Evolutionary conservation across 2,329 filamentous ascomycete genomes (phyloP).

Genomic region (Graphilbum ipis-grandicollis): DNA sequence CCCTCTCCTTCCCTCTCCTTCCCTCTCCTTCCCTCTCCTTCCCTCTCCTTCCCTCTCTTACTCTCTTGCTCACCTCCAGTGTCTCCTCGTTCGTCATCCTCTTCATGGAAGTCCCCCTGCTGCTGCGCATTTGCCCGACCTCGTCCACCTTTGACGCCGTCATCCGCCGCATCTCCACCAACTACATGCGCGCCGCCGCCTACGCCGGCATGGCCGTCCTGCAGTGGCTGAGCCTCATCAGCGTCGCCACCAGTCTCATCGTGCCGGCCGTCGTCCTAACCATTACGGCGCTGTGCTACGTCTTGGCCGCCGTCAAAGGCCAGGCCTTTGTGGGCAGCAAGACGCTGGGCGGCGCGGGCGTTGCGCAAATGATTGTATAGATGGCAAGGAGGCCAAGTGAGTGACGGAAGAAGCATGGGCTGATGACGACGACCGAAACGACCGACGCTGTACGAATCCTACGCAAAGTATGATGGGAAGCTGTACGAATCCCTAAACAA

Average conservation of each 20-base stretch:
- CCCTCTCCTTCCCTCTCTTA: background rate
- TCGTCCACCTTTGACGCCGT: slow-evolving; percentile 74
- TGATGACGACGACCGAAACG: too few relatives aligned
- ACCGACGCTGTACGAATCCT: too few relatives aligned
- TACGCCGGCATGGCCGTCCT: slow-evolving; percentile 67
- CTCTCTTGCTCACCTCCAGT: slow-evolving; percentile 22
- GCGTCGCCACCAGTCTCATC: slow-evolving; percentile 50
- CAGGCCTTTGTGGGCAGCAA: slow-evolving; percentile 86
- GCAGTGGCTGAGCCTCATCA: slow-evolving; percentile 68
- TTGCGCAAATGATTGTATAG: slow-evolving; percentile 96
- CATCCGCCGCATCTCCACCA: slow-evolving; percentile 85
- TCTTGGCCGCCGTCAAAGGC: slow-evolving; percentile 60
- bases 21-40: background rate
- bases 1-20: background rate
- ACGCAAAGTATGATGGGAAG: too few relatives aligned
- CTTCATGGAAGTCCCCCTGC: slow-evolving; percentile 81
- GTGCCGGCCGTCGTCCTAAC: slow-evolving; percentile 70
- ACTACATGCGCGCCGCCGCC: slow-evolving; percentile 87
- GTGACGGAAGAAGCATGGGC: too few relatives aligned
- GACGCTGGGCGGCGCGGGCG: slow-evolving; percentile 81
- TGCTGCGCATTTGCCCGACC: slow-evolving; percentile 94
- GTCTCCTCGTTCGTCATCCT: slow-evolving; percentile 56
- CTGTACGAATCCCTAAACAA: too few relatives aligned
- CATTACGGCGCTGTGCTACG: slow-evolving; percentile 65
- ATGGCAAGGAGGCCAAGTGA: too few relatives aligned